phyloP scores from a whole-genome alignment of 257 asterid species.

The Solanum phureja region DNA sequence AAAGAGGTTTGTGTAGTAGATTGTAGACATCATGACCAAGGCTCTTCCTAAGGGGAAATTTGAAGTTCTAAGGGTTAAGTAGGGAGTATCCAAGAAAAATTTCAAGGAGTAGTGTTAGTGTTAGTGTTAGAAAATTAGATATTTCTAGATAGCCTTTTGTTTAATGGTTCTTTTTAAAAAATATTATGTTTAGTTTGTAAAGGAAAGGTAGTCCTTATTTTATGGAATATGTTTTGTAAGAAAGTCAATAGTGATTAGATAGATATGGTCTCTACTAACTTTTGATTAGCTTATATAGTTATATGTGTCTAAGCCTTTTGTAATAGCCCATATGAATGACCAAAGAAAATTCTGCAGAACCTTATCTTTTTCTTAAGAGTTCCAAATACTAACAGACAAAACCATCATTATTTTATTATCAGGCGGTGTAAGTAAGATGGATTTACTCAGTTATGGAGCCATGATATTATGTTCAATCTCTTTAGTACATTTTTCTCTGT shows the following conservation, averaged over 20 bases:
- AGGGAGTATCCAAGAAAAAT: background rate
- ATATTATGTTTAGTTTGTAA: too few relatives aligned
- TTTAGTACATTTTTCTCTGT: background rate
- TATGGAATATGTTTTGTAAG: background rate
- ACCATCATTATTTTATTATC: background rate
- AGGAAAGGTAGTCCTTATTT: too few relatives aligned
- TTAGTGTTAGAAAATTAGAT: too few relatives aligned
- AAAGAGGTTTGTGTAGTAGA: conserved; percentile 30
- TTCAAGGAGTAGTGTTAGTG: background rate
- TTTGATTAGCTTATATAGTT: background rate
- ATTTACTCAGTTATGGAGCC: background rate
- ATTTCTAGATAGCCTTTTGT: too few relatives aligned
- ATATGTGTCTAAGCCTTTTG: too few relatives aligned
- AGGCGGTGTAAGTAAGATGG: background rate
- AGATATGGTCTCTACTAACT: background rate
- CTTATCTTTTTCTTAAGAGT: too few relatives aligned
- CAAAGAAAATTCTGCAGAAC: too few relatives aligned
- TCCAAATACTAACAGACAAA: background rate
- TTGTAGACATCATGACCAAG: too few relatives aligned
- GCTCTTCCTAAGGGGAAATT: too few relatives aligned
- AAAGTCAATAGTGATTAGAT: background rate
- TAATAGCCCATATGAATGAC: too few relatives aligned
- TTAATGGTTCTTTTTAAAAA: too few relatives aligned
- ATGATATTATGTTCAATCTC: background rate
- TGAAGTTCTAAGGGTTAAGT: background rate